Conservation (phyloP, 1,284 basidiomycete genomes). For the Sphaerobolus stellatus region DNA sequence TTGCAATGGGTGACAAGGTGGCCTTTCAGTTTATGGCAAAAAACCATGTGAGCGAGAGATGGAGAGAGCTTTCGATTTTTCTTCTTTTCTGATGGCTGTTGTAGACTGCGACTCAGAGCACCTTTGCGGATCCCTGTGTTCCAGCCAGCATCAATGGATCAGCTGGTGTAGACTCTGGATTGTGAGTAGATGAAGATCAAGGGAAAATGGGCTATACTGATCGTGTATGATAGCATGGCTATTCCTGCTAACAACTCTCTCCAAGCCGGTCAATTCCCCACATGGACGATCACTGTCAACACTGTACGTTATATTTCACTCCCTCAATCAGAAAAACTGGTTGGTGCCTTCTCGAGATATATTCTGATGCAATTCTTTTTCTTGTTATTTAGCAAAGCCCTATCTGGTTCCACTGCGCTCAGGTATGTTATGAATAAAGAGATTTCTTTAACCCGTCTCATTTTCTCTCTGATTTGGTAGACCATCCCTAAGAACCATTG, state of each 20-base stretch:
- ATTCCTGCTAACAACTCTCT: slow-evolving; percentile 32
- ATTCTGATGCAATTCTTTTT: slow-evolving; percentile 3
- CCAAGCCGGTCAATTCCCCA: slow-evolving; percentile 34
- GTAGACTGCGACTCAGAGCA: slow-evolving; percentile 40
- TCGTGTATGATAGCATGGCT: slow-evolving; percentile 27
- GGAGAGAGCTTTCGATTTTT: slow-evolving; percentile 12
- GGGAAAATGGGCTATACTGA: background rate
- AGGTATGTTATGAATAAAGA: slow-evolving; percentile 47
- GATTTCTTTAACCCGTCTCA: background rate
- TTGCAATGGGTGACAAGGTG: slow-evolving; percentile 45
- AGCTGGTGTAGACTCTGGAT: slow-evolving; percentile 41
- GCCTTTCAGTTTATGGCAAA: slow-evolving; percentile 23
- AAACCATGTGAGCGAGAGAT: slow-evolving; percentile 36
- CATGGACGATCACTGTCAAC: slow-evolving; percentile 37
- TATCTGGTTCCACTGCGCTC: slow-evolving; percentile 44
- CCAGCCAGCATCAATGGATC: slow-evolving; percentile 17
- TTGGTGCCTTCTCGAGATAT: background rate
- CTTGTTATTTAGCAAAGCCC: slow-evolving; percentile 29
- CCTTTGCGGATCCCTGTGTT: slow-evolving; percentile 43
- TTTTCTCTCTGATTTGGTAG: slow-evolving; percentile 14
- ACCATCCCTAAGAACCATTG: slow-evolving; percentile 28
- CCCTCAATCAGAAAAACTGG: background rate
- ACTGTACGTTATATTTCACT: slow-evolving; percentile 24
- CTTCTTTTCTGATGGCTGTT: slow-evolving; percentile 18
- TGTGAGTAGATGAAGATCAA: slow-evolving; percentile 31